Evolutionary conservation across 495 filamentous ascomycete genomes (phyloP).

Genomic region (Podospora pseudocomata): DNA sequence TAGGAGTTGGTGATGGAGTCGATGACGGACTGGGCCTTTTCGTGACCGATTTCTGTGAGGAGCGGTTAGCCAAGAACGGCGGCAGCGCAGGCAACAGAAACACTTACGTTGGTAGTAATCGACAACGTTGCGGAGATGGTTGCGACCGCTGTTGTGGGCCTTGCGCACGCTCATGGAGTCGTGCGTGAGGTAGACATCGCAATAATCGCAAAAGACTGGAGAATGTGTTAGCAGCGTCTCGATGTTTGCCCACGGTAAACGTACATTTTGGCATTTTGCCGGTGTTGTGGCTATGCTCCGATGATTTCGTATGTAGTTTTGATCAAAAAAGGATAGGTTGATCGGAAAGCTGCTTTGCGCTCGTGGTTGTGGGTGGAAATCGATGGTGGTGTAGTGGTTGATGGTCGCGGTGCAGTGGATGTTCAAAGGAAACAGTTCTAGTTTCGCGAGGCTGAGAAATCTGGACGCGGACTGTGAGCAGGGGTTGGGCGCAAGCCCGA

Average conservation of each 20-base stretch:
- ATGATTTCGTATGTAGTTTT: not conserved
- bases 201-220: slow-evolving; percentile 81
- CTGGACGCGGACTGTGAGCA: slow-evolving; percentile 10
- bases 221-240: slow-evolving; percentile 15
- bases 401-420: not conserved
- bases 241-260: slow-evolving; percentile 15
- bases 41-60: slow-evolving; percentile 84
- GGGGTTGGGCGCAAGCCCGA: slow-evolving; percentile 6
- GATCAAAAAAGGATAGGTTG: not conserved
- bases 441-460: slow-evolving; percentile 31
- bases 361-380: not conserved
- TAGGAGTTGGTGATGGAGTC: slow-evolving; percentile 95
- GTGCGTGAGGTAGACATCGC: slow-evolving; percentile 99
- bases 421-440: not conserved
- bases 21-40: slow-evolving; percentile 97
- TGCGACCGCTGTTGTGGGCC: slow-evolving; percentile 93
- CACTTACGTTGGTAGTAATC: slow-evolving; percentile 93
- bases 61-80: not conserved
- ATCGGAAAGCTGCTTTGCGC: not conserved
- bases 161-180: slow-evolving; percentile 99
- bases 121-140: slow-evolving; percentile 94
- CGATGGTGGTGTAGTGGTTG: not conserved
- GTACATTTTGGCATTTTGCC: slow-evolving; percentile 42
- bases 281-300: not conserved
- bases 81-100: slow-evolving; percentile 6